phyloP scores from a whole-genome alignment of 192 early-diverging fungal species.

The Geranomyces michiganensis region DNA sequence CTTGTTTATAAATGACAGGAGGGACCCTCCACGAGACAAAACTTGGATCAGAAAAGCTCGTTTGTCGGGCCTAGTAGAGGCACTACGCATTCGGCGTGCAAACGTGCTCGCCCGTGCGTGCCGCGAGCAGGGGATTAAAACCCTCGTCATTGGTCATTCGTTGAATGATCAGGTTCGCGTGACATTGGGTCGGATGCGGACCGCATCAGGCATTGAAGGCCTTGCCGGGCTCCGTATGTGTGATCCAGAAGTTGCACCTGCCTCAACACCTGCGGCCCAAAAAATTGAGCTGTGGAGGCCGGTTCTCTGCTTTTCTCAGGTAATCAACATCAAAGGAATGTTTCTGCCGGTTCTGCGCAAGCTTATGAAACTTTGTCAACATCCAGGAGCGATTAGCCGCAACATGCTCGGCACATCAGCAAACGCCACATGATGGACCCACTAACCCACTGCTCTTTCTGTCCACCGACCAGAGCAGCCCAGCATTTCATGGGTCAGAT shows the following conservation, averaged over 20 bases:
- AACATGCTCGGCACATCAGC: not conserved
- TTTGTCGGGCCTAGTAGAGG: not conserved
- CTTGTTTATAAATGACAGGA: slow-evolving; percentile 23
- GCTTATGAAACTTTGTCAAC: not conserved
- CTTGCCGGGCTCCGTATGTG: slow-evolving; percentile 43
- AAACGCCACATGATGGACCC: not conserved
- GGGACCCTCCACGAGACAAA: slow-evolving; percentile 5
- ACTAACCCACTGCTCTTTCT: slow-evolving; percentile 24
- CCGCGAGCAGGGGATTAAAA: slow-evolving; percentile 35
- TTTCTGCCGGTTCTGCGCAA: not conserved
- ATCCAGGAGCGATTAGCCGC: slow-evolving; percentile 8
- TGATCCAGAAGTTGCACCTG: slow-evolving; percentile 37
- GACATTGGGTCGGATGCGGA: slow-evolving; percentile 42
- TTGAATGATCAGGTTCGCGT: slow-evolving; percentile 55
- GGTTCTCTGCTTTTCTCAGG: slow-evolving; percentile 46
- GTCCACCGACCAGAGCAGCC: not conserved
- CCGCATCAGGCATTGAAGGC: slow-evolving; percentile 52
- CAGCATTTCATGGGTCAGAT: not conserved
- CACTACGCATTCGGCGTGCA: slow-evolving; percentile 39
- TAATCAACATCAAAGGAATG: slow-evolving; percentile 8
- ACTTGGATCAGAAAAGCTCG: not conserved
- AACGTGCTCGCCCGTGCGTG: slow-evolving; percentile 44
- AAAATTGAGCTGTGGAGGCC: slow-evolving; percentile 45
- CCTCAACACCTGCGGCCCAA: slow-evolving; percentile 39
- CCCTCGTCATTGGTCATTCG: slow-evolving; percentile 50